phyloP scores from a whole-genome alignment of 2,329 filamentous ascomycete species.

The Sclerotinia borealis region DNA sequence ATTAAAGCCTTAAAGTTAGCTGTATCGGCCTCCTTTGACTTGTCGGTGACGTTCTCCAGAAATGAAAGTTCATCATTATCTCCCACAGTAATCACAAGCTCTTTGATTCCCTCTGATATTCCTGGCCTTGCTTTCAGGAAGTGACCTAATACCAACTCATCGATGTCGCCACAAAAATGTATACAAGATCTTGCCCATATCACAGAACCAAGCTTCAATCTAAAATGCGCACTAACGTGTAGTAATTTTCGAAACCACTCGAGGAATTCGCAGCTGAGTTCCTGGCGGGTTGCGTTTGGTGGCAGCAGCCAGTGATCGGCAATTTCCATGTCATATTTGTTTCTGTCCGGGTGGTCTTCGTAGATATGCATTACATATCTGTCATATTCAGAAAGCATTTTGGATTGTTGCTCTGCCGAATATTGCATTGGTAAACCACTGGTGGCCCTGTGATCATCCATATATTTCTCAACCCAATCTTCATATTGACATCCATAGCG shows the following conservation, averaged over 20 bases:
- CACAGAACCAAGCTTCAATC: neutral
- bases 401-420: neutral
- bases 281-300: no score
- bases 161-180: accelerated
- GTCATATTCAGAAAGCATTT: neutral
- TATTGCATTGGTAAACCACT: no score
- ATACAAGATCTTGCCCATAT: neutral
- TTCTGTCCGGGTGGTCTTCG: neutral
- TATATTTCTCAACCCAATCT: no score
- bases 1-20: neutral
- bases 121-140: neutral
- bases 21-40: no score
- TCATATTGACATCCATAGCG: no score
- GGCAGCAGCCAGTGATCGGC: no score
- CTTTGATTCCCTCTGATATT: neutral
- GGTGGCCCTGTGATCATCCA: no score
- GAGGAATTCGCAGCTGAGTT: neutral
- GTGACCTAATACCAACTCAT: accelerated
- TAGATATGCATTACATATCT: neutral
- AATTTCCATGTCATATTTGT: neutral
- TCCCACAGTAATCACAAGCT: neutral
- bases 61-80: accelerated
- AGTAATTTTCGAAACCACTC: neutral
- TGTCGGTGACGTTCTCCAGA: neutral
- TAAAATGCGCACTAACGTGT: neutral